Conservation (phyloP, 2,329 filamentous ascomycete species). For the Fonsecaea monophora region DNA sequence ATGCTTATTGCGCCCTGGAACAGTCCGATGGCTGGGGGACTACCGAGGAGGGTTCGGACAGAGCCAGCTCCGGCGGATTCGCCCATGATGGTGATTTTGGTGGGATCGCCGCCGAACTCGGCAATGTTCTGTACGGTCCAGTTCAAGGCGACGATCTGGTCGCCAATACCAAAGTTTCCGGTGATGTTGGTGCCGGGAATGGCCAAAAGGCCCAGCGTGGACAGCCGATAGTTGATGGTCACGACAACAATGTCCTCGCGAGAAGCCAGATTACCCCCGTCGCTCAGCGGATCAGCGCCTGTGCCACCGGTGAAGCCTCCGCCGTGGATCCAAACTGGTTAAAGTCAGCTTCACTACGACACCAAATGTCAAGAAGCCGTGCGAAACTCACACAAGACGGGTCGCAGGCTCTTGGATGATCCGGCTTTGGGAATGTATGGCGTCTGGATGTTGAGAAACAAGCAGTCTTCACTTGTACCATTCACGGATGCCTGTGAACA, state of each 20-base stretch:
- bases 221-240: slow-evolving; percentile 66
- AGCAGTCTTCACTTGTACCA: slow-evolving; percentile 54
- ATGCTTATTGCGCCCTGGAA: slow-evolving; percentile 43
- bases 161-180: slow-evolving; percentile 61
- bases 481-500: slow-evolving; percentile 50
- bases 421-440: slow-evolving; percentile 52
- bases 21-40: slow-evolving; percentile 33
- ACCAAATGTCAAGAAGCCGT: not conserved
- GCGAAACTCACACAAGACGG: slow-evolving; percentile 49
- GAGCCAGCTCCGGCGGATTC: slow-evolving; percentile 63
- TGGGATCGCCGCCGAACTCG: slow-evolving; percentile 57
- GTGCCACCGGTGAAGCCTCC: slow-evolving; percentile 63
- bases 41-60: slow-evolving; percentile 60
- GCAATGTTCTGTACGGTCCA: slow-evolving; percentile 57
- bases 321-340: slow-evolving; percentile 58
- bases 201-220: slow-evolving; percentile 65
- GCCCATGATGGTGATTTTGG: slow-evolving; percentile 56
- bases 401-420: slow-evolving; percentile 50
- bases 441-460: slow-evolving; percentile 59
- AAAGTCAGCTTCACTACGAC: not conserved
- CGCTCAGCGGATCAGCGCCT: slow-evolving; percentile 47
- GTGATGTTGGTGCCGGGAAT: slow-evolving; percentile 62
- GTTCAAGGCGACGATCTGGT: slow-evolving; percentile 58
- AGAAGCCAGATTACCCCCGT: slow-evolving; percentile 64
- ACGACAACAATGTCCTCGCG: slow-evolving; percentile 67